Percentiles rank a stretch among this genome's conserved stretches.
Evolutionary conservation across 768 basidiomycete genomes (phyloP).

Genomic region (Suillus ampliporus): DNA sequence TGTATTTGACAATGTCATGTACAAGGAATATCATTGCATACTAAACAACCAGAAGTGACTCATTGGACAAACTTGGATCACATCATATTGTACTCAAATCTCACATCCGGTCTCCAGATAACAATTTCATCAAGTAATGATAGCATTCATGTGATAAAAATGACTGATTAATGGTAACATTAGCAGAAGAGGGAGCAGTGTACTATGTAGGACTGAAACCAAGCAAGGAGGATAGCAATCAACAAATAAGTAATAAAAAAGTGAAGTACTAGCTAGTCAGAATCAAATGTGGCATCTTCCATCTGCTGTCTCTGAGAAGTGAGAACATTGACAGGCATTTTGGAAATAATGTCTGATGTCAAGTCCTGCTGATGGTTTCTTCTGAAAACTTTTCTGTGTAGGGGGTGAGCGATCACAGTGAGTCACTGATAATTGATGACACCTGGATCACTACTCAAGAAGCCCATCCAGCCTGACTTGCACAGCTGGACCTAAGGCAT

Average conservation of each 20-base stretch:
- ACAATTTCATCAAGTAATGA: too few relatives aligned
- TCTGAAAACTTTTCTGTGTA: constrained; percentile 8
- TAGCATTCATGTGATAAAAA: too few relatives aligned
- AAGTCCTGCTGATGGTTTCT: background rate
- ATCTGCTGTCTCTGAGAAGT: background rate
- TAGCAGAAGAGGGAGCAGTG: too few relatives aligned
- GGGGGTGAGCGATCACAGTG: background rate
- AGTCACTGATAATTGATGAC: background rate
- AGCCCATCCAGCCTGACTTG: background rate
- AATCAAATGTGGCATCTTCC: background rate
- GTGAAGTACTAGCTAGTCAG: background rate
- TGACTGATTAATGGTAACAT: too few relatives aligned
- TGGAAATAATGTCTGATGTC: background rate
- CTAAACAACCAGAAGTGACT: too few relatives aligned
- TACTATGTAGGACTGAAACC: too few relatives aligned
- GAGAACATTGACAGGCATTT: background rate
- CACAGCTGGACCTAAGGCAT: background rate
- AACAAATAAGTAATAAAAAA: background rate
- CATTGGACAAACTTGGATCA: too few relatives aligned
- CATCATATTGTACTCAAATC: too few relatives aligned
- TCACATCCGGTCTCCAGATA: too few relatives aligned
- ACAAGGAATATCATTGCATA: too few relatives aligned
- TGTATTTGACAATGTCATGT: too few relatives aligned
- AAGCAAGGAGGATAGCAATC: too few relatives aligned
- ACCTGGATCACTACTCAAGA: constrained; percentile 22